phyloP scores from a whole-genome alignment of 2,329 filamentous ascomycete genomes.

The Tolypocladium sp. region DNA sequence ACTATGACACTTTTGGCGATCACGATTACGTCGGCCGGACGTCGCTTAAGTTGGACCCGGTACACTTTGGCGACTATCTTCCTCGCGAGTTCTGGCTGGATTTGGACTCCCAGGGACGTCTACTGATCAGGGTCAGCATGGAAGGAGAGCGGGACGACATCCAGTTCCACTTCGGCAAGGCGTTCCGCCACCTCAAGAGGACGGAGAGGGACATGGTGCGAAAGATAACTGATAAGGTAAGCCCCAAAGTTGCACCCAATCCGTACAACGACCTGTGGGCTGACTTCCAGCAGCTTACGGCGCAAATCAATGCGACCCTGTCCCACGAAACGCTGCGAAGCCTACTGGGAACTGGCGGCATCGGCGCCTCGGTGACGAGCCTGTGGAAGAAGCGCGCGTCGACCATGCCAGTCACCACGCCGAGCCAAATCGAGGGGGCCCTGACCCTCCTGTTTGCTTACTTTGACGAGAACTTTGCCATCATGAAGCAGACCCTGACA shows the following conservation, averaged over 20 bases:
- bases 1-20: constrained; percentile 94
- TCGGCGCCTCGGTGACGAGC: constrained; percentile 63
- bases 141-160: constrained; percentile 98
- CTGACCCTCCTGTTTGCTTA: constrained; percentile 82
- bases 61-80: constrained; percentile 91
- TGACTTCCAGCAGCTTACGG: constrained; percentile 55
- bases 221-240: constrained; percentile 93
- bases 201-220: constrained; percentile 97
- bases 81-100: constrained; percentile 97
- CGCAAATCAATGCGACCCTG: constrained; percentile 84
- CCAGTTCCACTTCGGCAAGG: constrained; percentile 96
- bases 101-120: constrained; percentile 84
- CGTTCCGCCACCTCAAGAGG: constrained; percentile 88
- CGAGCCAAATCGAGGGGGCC: constrained; percentile 68
- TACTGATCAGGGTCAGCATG: constrained; percentile 92
- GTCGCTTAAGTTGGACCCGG: constrained; percentile 96
- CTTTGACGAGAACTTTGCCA: constrained; percentile 97
- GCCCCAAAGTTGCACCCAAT: constrained; percentile 6
- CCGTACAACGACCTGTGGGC: not conserved
- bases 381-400: constrained; percentile 54
- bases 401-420: constrained; percentile 49
- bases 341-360: constrained; percentile 62
- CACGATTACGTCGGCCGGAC: constrained; percentile 96
- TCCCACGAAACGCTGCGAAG: constrained; percentile 71
- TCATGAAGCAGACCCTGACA: constrained; percentile 95